Base-by-base conservation (phyloP, 208 protist species). In the Leishmania amazonensis region DNA sequence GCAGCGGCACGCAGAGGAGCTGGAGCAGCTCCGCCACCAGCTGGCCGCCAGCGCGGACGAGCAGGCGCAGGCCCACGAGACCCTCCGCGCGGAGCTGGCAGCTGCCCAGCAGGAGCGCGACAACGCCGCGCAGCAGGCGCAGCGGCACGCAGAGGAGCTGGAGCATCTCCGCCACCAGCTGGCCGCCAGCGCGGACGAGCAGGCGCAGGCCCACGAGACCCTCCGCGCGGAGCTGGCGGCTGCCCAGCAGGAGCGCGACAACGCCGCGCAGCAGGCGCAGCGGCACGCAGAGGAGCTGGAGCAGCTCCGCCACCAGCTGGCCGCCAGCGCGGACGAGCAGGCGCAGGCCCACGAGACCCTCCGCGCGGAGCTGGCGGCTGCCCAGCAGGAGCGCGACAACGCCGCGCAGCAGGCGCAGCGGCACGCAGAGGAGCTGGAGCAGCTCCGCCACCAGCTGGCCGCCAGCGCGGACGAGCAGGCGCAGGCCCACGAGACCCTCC, bases 281-380 rank as follows among this genome's bases (percentile, higher is more conserved):
- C 58, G 24, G 58, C 58, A 64, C 28, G 58, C 58, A 6, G 58
- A 64, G 19, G 58, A 64, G 28, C 7, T 24, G 19, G 28, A 17
- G 1, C 28, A 24, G 19, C 54, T 60, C 21, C 19, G 54, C 1
- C 54, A 60, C 19, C 54, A 60, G 54, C 54, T 60, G 54, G 47
- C 72, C 42, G 42, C 47, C 28, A 28, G 58, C 28, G 58, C 58
- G 58, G 58, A 35, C 58, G 58, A 78, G 75, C 40, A 78, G 75
- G 74, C 35, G 15, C 65, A 71, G 65, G 65, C 31, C 15, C 8
- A 11, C 4, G 65, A 71, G 11, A 7, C 65, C 21, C 65, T 71
- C 8, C 65, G 65, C 65, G 38, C 65, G 17, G 35, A 71, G 38
- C 67, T 47, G 40, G 67, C 67, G 40, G 67, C 35, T 4, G 67